Percentiles rank a stretch among this genome's conserved stretches.
Evolutionary conservation across 352 stramenopile genomes (phyloP).

Genomic region (Globisporangium orthogonon): DNA sequence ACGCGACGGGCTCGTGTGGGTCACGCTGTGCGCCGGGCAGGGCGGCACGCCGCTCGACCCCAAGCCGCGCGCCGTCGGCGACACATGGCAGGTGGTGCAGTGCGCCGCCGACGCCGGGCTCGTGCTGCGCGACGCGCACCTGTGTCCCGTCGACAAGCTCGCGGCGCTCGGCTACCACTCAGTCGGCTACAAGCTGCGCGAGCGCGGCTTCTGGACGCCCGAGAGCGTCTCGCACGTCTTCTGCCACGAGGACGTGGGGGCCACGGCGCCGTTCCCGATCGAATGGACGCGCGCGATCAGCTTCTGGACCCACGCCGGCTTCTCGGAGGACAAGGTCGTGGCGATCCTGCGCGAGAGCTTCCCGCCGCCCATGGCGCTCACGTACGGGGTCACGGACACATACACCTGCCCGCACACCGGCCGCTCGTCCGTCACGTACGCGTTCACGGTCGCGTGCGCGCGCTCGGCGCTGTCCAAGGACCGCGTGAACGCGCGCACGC

Average conservation of each 20-base stretch:
- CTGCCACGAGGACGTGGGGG: constrained; percentile 31
- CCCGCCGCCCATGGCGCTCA: constrained; percentile 26
- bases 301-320: constrained; percentile 69
- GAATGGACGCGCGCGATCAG: constrained; percentile 63
- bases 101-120: constrained; percentile 50
- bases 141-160: constrained; percentile 53
- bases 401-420: constrained; percentile 48
- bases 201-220: constrained; percentile 66
- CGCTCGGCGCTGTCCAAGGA: constrained; percentile 36
- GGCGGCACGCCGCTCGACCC: constrained; percentile 66
- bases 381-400: constrained; percentile 39
- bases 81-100: constrained; percentile 80
- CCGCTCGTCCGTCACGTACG: constrained; percentile 58
- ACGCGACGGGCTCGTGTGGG: constrained; percentile 62
- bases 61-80: constrained; percentile 46
- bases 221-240: constrained; percentile 73
- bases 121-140: constrained; percentile 54
- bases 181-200: constrained; percentile 69
- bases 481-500: constrained; percentile 37
- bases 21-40: constrained; percentile 76
- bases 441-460: constrained; percentile 33
- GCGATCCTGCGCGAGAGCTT: constrained; percentile 42
- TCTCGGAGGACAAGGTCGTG: constrained; percentile 39
- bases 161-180: constrained; percentile 68
- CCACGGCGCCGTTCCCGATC: constrained; percentile 43